These are phyloP conservation scores for Russula griseocarnosa DNA, from an alignment of 768 basidiomycete species.

Conservation along the genomic window DNA sequence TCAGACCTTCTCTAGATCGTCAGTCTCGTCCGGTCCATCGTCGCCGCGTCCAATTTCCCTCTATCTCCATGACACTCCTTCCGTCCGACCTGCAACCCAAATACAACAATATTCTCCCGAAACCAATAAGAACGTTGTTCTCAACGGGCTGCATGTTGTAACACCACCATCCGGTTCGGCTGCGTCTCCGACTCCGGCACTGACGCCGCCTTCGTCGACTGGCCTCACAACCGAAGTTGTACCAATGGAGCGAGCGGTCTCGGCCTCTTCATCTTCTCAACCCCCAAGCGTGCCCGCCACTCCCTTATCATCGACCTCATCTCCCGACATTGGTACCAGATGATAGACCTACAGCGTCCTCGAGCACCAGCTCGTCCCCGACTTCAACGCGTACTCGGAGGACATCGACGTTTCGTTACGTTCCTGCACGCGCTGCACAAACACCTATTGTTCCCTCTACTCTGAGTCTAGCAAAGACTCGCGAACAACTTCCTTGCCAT, in stretches of 20 bases:
- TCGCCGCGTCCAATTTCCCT: slow-evolving; percentile 16
- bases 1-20: slow-evolving; percentile 37
- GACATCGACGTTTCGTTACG: slow-evolving; percentile 51
- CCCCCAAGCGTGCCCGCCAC: background rate
- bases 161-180: background rate
- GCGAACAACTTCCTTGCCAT: slow-evolving; percentile 27
- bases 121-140: background rate
- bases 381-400: slow-evolving; percentile 33
- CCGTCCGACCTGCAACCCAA: background rate
- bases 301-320: background rate
- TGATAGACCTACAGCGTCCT: background rate
- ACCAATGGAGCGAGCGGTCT: background rate
- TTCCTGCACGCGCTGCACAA: slow-evolving; percentile 39
- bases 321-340: background rate
- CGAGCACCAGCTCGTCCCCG: slow-evolving; percentile 11
- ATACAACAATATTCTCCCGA: slow-evolving; percentile 4
- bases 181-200: background rate
- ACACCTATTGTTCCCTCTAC: slow-evolving; percentile 36
- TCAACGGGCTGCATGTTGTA: slow-evolving; percentile 1
- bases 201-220: background rate
- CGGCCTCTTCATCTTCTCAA: background rate
- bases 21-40: slow-evolving; percentile 20
- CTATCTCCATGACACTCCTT: slow-evolving; percentile 5
- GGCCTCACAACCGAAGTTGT: background rate
- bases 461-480: slow-evolving; percentile 33